Evolutionary conservation across 148 eudicot genomes (phyloP), one percentile per base, ranked within the genome.

Genomic region (Spergularia marina): DNA sequence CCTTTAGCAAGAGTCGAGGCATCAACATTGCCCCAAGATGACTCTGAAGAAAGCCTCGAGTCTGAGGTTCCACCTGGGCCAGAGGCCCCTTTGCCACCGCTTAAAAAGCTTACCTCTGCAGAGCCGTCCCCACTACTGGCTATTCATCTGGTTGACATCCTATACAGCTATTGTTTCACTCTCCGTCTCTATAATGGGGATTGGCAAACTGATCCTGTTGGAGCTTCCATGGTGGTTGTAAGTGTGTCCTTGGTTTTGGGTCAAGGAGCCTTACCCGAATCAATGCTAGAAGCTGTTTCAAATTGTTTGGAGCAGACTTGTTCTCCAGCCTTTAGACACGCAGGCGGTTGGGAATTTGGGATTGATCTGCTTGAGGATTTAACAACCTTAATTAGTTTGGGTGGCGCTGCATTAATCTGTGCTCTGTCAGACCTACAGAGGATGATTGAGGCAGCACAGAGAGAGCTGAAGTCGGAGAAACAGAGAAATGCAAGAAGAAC

Each of bases 161-260:
- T 91, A 53, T 92, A 95, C 76, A 86, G 92, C 58, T 95, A 88
- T 68, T 90, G 97, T 74, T 95, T 92, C 79, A 88, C 96, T 16
- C 96, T 95, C 47, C 89, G 97, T 55, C 87, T 95, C 20, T 92
- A 92, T 69, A 94, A 94, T 53, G 98, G 98, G n/a, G 98, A 94
- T 64, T 94, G 97, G 96, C 71, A 71, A 72, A 86, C 96, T 36
- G 98, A 95, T 82, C 69, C 91, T 53, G 5, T 76, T 21, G 98
- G 89, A 77, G 87, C 99, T 60, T 77, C 86, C 17, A 83, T 76
- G 77, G 83, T 80, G 39, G 68, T 89, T 58, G 25, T 89, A 30
- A 89, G 89, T 25, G 71, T 92, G 25, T 95, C 99, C 51, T 87
- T 86, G 39, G 90, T 90, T 72, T 64, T 95, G 66, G 94, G 92